A percentile compares a stretch with the other conserved stretches of the same genome.
phyloP scores from a whole-genome alignment of 768 basidiomycete genomes.

The Boletus fagicola region DNA sequence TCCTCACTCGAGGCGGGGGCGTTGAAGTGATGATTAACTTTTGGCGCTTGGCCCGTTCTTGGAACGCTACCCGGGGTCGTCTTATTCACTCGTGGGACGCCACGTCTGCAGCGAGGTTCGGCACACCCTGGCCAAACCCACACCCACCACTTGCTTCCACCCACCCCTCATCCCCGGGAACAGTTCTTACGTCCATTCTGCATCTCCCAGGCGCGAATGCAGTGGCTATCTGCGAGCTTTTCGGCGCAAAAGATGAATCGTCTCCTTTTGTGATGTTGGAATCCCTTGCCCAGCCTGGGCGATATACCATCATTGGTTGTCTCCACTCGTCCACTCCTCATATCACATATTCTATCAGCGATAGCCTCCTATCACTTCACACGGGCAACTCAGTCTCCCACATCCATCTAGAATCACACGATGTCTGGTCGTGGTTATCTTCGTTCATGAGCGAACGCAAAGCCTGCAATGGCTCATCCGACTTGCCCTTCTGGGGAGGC shows the following conservation, averaged over 20 bases:
- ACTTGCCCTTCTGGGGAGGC: conserved; percentile 83
- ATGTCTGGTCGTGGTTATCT: conserved; percentile 75
- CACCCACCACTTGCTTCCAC: conserved; percentile 22
- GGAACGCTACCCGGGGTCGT: conserved; percentile 46
- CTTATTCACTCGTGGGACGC: conserved; percentile 42
- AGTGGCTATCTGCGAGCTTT: conserved; percentile 54
- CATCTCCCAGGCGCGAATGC: conserved; percentile 43
- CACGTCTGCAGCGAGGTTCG: conserved; percentile 37
- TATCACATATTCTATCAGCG: conserved; percentile 56
- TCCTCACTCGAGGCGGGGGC: too few species aligned
- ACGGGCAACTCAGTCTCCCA: conserved; percentile 34
- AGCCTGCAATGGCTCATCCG: conserved; percentile 45
- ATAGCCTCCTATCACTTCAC: conserved; percentile 46
- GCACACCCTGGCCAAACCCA: conserved; percentile 58
- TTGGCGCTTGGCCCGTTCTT: conserved; percentile 63
- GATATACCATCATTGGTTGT: conserved; percentile 69
- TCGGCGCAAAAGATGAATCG: conserved; percentile 56
- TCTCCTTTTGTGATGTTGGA: conserved; percentile 72
- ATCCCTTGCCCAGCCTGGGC: conserved; percentile 73
- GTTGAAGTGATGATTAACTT: conserved; percentile 70
- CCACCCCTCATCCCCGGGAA: conserved; percentile 22
- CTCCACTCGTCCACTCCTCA: conserved; percentile 52
- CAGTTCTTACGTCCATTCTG: conserved; percentile 40
- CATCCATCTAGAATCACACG: conserved; percentile 46
- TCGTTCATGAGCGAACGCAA: conserved; percentile 60